Conservation (phyloP, 306 rosid genomes). For the Rubus parviflorus region DNA sequence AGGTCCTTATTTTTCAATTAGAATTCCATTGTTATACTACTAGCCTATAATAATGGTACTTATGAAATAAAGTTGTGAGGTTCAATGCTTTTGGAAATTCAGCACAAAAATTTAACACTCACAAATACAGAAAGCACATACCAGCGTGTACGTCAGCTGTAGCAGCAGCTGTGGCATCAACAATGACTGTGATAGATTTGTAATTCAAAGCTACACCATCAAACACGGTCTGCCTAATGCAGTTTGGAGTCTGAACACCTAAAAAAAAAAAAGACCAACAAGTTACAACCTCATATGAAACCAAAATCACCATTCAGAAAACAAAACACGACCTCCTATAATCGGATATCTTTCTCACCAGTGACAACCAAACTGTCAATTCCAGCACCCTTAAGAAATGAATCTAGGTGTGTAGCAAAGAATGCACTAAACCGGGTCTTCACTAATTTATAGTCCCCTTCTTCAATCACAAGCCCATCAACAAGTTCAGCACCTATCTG, state of each 20-base stretch:
- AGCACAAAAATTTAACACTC: slow-evolving; percentile 9
- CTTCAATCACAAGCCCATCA: slow-evolving; percentile 72
- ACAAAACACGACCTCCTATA: not conserved
- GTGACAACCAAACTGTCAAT: slow-evolving; percentile 60
- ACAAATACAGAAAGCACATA: slow-evolving; percentile 32
- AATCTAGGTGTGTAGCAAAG: slow-evolving; percentile 77
- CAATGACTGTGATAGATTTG: slow-evolving; percentile 59
- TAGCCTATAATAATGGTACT: slow-evolving; percentile 8
- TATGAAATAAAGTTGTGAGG: not conserved
- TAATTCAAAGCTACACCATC: slow-evolving; percentile 90
- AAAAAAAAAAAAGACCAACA: slow-evolving; percentile 12
- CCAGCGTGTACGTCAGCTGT: slow-evolving; percentile 69
- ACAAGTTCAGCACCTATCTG: slow-evolving; percentile 68
- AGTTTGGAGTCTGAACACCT: slow-evolving; percentile 98
- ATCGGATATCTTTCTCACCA: slow-evolving; percentile 46
- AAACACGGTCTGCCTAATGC: slow-evolving; percentile 85
- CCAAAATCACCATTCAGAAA: not conserved
- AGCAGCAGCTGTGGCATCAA: slow-evolving; percentile 94
- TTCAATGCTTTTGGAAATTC: not conserved
- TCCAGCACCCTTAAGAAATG: slow-evolving; percentile 63
- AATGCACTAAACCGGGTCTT: slow-evolving; percentile 92
- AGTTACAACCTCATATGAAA: slow-evolving; percentile 13
- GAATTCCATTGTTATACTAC: not conserved
- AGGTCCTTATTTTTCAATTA: no score
- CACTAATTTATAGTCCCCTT: slow-evolving; percentile 82